A percentile compares a stretch with the other conserved stretches of the same genome.
phyloP scores from a whole-genome alignment of 1,284 basidiomycete species.

The Hymenochaete sp. region DNA sequence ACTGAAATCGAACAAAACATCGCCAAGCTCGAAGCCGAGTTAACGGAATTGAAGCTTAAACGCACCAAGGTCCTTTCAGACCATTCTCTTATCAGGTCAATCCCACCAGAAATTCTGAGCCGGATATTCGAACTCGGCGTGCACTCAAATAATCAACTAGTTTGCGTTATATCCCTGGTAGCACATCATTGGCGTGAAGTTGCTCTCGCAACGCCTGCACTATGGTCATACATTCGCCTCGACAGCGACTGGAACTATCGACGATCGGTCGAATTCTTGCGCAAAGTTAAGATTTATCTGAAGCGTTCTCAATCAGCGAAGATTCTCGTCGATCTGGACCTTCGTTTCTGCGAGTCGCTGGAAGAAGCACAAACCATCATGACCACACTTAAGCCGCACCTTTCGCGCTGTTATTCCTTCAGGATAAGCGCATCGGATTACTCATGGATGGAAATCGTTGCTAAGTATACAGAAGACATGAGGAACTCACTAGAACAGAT shows the following conservation, averaged over 20 bases:
- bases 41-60: conserved; percentile 22
- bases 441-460: conserved; percentile 25
- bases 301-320: conserved; percentile 27
- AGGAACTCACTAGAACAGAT: conserved; percentile 26
- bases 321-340: conserved; percentile 27
- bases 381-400: conserved; percentile 24
- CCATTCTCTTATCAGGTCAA: conserved; percentile 25
- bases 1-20: conserved; percentile 25
- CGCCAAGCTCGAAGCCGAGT: conserved; percentile 23
- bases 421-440: conserved; percentile 25
- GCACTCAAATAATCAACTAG: conserved; percentile 23
- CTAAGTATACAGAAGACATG: conserved; percentile 21
- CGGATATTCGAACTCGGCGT: conserved; percentile 30
- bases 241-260: conserved; percentile 25
- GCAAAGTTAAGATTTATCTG: conserved; percentile 23
- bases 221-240: conserved; percentile 29
- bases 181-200: conserved; percentile 26
- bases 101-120: conserved; percentile 29
- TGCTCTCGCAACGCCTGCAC: conserved; percentile 24
- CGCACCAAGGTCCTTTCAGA: conserved; percentile 23
- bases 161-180: conserved; percentile 24
- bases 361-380: conserved; percentile 24
- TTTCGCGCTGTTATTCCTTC: conserved; percentile 27
- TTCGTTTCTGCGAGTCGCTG: conserved; percentile 23
- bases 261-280: conserved; percentile 24